Percentiles rank a stretch among this genome's conserved stretches.
These are phyloP conservation scores for Cymbopogon citratus DNA, from an alignment of 176 grass and related monocot species.

Conservation along the genomic window DNA sequence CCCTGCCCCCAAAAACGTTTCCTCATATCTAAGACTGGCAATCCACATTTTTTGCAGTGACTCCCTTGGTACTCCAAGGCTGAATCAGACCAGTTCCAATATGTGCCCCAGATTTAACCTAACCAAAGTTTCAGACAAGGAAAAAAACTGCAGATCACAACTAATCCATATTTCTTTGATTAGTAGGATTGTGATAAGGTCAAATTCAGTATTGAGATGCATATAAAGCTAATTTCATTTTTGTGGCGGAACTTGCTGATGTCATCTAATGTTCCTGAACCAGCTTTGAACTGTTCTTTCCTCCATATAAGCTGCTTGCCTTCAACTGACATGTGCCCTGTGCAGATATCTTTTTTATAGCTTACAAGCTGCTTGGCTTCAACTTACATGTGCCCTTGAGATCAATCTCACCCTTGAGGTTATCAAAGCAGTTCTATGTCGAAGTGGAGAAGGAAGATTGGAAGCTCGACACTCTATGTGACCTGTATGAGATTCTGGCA, in stretches of 20 bases:
- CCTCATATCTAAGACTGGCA: neutral
- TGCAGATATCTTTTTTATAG: too few relatives aligned
- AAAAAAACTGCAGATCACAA: neutral
- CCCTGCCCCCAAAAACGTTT: neutral
- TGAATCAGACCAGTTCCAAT: neutral
- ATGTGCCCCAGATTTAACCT: neutral
- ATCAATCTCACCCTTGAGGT: constrained; percentile 65
- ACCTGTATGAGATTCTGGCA: too few relatives aligned
- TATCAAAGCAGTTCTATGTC: constrained; percentile 71
- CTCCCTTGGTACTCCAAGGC: neutral
- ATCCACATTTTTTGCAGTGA: neutral
- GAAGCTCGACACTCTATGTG: too few relatives aligned
- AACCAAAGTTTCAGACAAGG: neutral
- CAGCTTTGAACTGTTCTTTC: neutral
- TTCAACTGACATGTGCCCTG: neutral
- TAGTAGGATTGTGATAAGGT: neutral
- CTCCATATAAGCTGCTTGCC: neutral
- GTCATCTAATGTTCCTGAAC: neutral
- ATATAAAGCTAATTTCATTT: neutral
- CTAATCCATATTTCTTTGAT: neutral
- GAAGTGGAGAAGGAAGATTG: too few relatives aligned
- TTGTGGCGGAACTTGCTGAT: neutral
- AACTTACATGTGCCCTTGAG: constrained; percentile 22
- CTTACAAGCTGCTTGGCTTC: too few relatives aligned
- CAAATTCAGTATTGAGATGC: too few relatives aligned